Evolutionary conservation across 352 stramenopile genomes (phyloP).

Genomic region (Pythium sukuiense): DNA sequence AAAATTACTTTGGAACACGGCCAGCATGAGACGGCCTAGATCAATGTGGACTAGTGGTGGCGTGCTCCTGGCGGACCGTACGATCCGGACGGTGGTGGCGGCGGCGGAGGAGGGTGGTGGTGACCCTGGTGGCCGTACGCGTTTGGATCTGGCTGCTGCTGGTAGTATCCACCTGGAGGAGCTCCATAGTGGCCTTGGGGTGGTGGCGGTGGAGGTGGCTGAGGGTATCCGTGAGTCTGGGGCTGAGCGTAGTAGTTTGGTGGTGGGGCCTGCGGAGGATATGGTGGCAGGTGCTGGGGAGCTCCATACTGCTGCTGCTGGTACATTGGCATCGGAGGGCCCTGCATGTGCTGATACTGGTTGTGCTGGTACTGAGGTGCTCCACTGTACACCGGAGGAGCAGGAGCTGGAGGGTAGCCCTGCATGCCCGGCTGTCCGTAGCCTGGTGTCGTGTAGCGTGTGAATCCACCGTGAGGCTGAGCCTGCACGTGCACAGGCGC

Average conservation of each 20-base stretch:
- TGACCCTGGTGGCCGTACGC: constrained; percentile 19
- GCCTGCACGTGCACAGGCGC: constrained; percentile 17
- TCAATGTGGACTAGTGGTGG: constrained; percentile 10
- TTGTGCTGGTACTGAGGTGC: constrained; percentile 19
- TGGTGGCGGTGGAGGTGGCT: constrained; percentile 14
- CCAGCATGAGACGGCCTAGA: neutral
- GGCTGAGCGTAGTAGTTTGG: constrained; percentile 27
- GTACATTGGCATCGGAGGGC: constrained; percentile 24
- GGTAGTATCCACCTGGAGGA: constrained; percentile 21
- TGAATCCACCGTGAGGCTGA: constrained; percentile 29
- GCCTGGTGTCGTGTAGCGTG: constrained; percentile 31
- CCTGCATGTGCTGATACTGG: constrained; percentile 16
- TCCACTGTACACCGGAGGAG: constrained; percentile 8
- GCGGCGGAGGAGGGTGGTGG: constrained; percentile 17
- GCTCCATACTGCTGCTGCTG: constrained; percentile 12
- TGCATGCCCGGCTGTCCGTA: constrained; percentile 19
- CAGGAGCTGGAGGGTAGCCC: constrained; percentile 14
- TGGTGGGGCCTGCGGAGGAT: constrained; percentile 22
- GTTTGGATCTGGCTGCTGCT: constrained; percentile 19
- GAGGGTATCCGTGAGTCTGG: constrained; percentile 17
- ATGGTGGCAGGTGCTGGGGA: constrained; percentile 19
- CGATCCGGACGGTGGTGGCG: constrained; percentile 20
- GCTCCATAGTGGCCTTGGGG: constrained; percentile 22
- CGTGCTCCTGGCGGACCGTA: constrained; percentile 21
- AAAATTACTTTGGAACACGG: neutral